Percentiles rank a stretch among this genome's conserved stretches.
Evolutionary conservation across 73 alveolate genomes (phyloP).

Genomic region (Paramecium primaurelia): DNA sequence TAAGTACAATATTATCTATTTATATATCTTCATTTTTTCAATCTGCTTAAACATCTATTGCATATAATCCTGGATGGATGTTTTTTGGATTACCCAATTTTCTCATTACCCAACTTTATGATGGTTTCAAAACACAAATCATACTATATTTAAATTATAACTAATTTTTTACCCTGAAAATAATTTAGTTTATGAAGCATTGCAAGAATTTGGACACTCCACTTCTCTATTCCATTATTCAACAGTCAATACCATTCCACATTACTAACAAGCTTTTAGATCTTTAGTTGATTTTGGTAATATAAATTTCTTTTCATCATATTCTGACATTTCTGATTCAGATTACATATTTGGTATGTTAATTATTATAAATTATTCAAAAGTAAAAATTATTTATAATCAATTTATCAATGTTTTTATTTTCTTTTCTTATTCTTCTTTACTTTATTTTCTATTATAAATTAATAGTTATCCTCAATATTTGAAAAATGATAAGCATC

Average conservation of each 20-base stretch:
- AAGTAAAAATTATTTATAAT: background rate
- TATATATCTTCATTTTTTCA: background rate
- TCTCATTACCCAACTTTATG: background rate
- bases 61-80: background rate
- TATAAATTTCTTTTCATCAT: background rate
- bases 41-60: background rate
- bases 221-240: background rate
- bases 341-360: background rate
- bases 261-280: background rate
- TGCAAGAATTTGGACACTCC: background rate
- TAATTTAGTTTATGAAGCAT: background rate
- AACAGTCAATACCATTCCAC: background rate
- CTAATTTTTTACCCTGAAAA: background rate
- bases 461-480: background rate
- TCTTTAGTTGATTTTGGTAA: background rate
- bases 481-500: background rate
- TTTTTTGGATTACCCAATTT: background rate
- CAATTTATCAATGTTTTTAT: background rate
- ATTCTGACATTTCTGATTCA: background rate
- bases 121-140: background rate
- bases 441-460: background rate
- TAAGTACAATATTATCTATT: constrained; percentile 18
- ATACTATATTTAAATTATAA: background rate
- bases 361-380: background rate
- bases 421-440: background rate